Base-by-base conservation (phyloP, 805 yeast genomes). In the Ogataea allantospora region DNA sequence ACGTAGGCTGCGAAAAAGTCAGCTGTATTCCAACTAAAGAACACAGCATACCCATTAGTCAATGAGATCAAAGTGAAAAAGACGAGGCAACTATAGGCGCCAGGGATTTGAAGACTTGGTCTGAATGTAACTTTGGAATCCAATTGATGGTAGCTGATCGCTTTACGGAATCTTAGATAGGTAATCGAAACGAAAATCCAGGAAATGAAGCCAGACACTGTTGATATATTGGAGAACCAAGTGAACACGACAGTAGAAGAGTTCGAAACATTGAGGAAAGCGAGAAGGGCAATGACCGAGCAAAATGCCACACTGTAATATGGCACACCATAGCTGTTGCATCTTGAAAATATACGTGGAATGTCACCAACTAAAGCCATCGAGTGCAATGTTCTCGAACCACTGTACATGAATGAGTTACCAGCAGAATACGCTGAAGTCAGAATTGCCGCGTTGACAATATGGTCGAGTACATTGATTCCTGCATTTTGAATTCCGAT, bases 1-100 rank as follows among this genome's bases (percentile, higher is more conserved):
- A 83, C 68, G 60, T 83, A 83, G 7, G 88, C 83, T 22, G 89
- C 88, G 34, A 83, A 62, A 50, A 83, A 83, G 56, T 79, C 80
- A 6, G 74, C 58, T 1, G 59, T 71, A 10, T 67, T 69, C 67
- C 79, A 80, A 33, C 60, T 51, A 43, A 83, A 71, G 60, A 83
- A 82, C 5, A 77, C 81, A 3, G 74, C 80, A 54, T 79, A 83
- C 40, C 89, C 89, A 50, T 83, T 83, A n/a, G 88, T 81, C 30
- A 83, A 35, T 20, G 80, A 64, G 35, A 83, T 53, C n/a, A 83
- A 20, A 5, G 68, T 42, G 39, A 80, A 69, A 26, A 66, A 48
- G 22, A 80, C 59, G 6, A 77, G 71, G 20, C 47, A 35, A 43
- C 73, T 73, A 53, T 73, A 80, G 4, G 83, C 71, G 33, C 80